Conservation (phyloP, 495 filamentous ascomycete genomes). For the Penicillium steckii region DNA sequence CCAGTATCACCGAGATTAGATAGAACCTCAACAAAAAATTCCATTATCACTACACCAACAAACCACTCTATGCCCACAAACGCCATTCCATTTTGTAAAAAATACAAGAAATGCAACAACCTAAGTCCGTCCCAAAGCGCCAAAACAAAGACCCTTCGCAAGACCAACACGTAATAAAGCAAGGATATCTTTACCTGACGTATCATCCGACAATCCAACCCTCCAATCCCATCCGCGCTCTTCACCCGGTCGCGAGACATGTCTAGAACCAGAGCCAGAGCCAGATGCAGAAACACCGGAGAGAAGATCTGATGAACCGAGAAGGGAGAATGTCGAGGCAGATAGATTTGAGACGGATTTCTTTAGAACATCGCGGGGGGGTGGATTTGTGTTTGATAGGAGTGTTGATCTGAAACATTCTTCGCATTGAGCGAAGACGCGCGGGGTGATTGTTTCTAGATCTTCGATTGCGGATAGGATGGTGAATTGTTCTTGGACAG, state of each 20-base stretch:
- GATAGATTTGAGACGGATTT: constrained; percentile 62
- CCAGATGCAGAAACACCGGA: constrained; percentile 47
- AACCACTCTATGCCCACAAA: neutral
- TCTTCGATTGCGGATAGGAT: constrained; percentile 82
- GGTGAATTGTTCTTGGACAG: constrained; percentile 65
- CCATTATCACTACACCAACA: too few species aligned
- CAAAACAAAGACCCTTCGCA: constrained; percentile 55
- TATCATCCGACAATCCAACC: constrained; percentile 53
- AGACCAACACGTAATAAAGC: constrained; percentile 69
- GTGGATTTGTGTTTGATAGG: constrained; percentile 44
- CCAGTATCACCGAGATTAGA: too few species aligned
- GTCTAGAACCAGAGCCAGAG: constrained; percentile 56
- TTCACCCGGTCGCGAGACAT: constrained; percentile 33
- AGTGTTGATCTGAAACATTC: constrained; percentile 62
- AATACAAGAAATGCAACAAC: too few species aligned
- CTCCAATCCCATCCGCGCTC: constrained; percentile 85
- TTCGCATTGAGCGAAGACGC: constrained; percentile 68
- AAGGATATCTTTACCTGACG: constrained; percentile 65
- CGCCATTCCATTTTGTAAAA: too few species aligned
- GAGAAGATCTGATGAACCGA: constrained; percentile 72
- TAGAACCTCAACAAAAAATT: too few species aligned
- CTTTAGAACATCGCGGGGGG: constrained; percentile 63
- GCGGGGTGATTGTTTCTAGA: constrained; percentile 68
- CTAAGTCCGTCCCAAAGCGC: constrained; percentile 32
- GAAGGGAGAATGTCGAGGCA: constrained; percentile 60